A percentile compares a stretch with the other conserved stretches of the same genome.
These are phyloP conservation scores for Cenchrus americanus DNA, from an alignment of 176 grass and related monocot species.

Conservation along the genomic window DNA sequence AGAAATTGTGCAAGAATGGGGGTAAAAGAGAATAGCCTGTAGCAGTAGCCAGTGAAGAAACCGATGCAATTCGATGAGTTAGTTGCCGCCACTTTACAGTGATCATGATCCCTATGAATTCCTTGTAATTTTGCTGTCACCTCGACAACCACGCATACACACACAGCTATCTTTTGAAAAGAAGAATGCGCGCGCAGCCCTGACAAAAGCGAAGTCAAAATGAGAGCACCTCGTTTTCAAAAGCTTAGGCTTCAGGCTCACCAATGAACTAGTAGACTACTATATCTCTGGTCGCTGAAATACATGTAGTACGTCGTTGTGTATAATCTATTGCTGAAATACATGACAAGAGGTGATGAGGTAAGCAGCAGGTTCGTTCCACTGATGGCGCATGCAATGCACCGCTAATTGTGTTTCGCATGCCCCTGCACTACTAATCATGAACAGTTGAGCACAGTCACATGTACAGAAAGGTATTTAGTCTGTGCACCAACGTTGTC, in stretches of 20 bases:
- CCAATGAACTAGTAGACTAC: background rate
- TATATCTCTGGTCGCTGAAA: constrained; percentile 28
- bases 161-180: constrained; percentile 46
- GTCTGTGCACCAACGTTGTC: background rate
- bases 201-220: constrained; percentile 63
- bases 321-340: background rate
- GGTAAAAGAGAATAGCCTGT: background rate
- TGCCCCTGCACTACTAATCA: constrained; percentile 12
- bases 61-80: constrained; percentile 44
- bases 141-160: constrained; percentile 36
- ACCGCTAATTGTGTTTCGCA: background rate
- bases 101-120: constrained; percentile 71
- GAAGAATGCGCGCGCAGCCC: constrained; percentile 50
- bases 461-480: background rate
- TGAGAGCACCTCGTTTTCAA: constrained; percentile 39
- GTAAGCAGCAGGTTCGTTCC: constrained; percentile 10
- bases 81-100: constrained; percentile 48
- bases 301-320: constrained; percentile 20
- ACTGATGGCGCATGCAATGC: constrained; percentile 23
- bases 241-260: constrained; percentile 30
- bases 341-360: constrained; percentile 30
- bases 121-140: constrained; percentile 49
- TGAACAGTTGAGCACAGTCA: constrained; percentile 16
- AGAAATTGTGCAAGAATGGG: constrained; percentile 30
- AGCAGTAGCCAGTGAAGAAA: background rate